Evolutionary conservation across 768 basidiomycete genomes (phyloP), one percentile per base, ranked within the genome.

Genomic region (Gloeostereum incarnatum): DNA sequence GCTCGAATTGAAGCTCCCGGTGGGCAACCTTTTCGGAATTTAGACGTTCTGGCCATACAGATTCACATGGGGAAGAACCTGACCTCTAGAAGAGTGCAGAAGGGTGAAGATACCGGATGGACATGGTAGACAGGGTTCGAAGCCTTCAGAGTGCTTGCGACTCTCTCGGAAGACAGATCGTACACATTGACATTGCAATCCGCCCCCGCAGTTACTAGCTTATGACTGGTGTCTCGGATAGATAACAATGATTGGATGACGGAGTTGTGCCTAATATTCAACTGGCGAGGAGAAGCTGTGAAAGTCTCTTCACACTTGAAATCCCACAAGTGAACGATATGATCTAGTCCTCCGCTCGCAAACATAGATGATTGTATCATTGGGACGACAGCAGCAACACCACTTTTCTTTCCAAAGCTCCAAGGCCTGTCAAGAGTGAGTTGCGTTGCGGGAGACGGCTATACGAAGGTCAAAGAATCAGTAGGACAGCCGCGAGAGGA

Each of bases 321-420:
- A 11, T 60, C 53, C 73, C 73, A 73, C 5, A 72, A 48, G 40
- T 71, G 69, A 13, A 74, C 59, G 25, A 46, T 38, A 38, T 70
- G 70, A 49, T 73, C 69, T 33, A 68, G 61, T 4, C 71, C 71
- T 18, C 70, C 73, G 6, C 60, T 73, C 3, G 59, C 69, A 49
- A 74, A 73, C 51, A 56, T 52, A 25, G 54, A 47, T 9, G 63
- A 59, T 23, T 62, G 63, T 48, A 56, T 50, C 56, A 71, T 52
- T 10, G 64, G 27, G n/a, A 64, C 50, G 8, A 72, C 45, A 13
- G 65, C 61, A 36, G 68, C 70, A 19, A 63, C 58, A 3, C 69
- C 71, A 10, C 53, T 47, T 43, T 57, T 66, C 45, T 58, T 69
- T 10, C n/a, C 29, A n/a, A 34, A 41, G 42, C 51, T 56, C 58